These are phyloP conservation scores for Anisodus acutangulus DNA, from an alignment of 257 asterid genomes.

Conservation along the genomic window DNA sequence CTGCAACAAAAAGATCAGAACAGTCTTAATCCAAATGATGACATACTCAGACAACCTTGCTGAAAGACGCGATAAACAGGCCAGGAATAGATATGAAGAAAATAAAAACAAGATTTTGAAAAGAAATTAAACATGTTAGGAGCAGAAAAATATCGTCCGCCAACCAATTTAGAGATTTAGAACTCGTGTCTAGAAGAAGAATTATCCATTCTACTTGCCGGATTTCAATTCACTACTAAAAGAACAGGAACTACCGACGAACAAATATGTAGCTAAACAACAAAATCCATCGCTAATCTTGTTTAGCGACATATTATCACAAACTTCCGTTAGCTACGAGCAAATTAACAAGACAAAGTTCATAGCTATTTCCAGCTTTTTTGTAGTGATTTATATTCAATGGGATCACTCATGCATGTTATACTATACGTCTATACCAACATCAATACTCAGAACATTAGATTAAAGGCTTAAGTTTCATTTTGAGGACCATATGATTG, in stretches of 20 bases:
- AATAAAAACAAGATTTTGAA: background rate
- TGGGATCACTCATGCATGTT: background rate
- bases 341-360: too few relatives aligned
- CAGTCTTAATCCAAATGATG: background rate
- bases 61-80: background rate
- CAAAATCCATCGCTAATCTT: background rate
- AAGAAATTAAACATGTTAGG: background rate
- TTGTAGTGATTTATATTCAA: background rate
- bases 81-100: background rate
- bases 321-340: too few relatives aligned
- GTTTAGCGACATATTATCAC: too few relatives aligned
- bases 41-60: background rate
- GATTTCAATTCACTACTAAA: background rate
- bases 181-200: background rate
- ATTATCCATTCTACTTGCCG: background rate
- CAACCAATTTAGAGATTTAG: background rate
- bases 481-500: background rate
- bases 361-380: too few relatives aligned
- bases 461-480: background rate
- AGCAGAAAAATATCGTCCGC: background rate
- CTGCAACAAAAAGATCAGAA: conserved; percentile 44
- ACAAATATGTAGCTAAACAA: background rate
- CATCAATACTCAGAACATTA: background rate
- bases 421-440: background rate
- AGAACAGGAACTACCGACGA: background rate